phyloP scores from a whole-genome alignment of 805 yeast species.

The Starmerella floricola region DNA sequence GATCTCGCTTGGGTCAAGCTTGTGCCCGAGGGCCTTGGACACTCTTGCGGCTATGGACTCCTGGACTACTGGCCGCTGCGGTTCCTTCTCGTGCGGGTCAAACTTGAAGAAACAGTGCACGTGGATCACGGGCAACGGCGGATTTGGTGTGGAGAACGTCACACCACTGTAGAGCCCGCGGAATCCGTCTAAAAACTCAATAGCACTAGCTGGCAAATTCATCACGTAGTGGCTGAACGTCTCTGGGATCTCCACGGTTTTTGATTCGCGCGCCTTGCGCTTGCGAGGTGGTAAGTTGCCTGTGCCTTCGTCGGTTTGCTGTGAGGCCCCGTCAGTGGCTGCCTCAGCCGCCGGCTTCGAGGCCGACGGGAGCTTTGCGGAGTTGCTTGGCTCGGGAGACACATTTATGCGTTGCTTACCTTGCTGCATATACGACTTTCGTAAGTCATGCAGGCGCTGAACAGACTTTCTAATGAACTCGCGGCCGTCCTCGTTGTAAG shows the following conservation, averaged over 20 bases:
- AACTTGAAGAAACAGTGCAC: slow-evolving; percentile 90
- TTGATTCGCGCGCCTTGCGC: no score
- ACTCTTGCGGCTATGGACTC: slow-evolving; percentile 50
- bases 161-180: slow-evolving; percentile 52
- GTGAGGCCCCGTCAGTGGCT: no score
- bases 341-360: no score
- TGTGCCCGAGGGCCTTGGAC: slow-evolving; percentile 35
- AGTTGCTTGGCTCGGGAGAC: no score
- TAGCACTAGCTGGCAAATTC: slow-evolving; percentile 92
- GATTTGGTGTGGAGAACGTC: slow-evolving; percentile 31
- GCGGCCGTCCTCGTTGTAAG: slow-evolving; percentile 66
- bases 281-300: no score
- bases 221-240: slow-evolving; percentile 66
- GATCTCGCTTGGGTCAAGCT: slow-evolving; percentile 37
- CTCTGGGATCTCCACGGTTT: slow-evolving; percentile 34
- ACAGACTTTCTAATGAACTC: slow-evolving; percentile 59
- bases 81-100: slow-evolving; percentile 61
- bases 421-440: no score
- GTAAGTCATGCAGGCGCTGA: slow-evolving; percentile 38
- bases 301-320: no score
- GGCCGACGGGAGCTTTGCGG: no score
- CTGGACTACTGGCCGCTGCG: slow-evolving; percentile 54
- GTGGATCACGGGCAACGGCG: slow-evolving; percentile 62
- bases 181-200: slow-evolving; percentile 67
- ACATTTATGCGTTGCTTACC: no score